These are phyloP conservation scores for Rhizopogon rudus DNA, from an alignment of 768 basidiomycete genomes.

Conservation along the genomic window DNA sequence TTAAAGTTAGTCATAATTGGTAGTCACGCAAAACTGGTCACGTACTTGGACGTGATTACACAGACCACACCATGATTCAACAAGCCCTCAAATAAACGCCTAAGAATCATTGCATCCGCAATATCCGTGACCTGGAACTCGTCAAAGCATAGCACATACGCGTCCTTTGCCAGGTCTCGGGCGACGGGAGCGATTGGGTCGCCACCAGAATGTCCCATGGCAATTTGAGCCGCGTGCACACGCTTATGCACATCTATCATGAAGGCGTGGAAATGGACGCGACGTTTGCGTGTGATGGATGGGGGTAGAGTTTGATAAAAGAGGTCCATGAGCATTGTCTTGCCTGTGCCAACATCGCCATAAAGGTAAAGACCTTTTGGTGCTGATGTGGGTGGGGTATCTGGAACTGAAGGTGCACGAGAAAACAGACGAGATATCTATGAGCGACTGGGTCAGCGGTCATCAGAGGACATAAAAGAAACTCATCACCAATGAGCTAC, in stretches of 20 bases:
- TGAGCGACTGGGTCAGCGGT: constrained; percentile 12
- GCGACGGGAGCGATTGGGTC: constrained; percentile 89
- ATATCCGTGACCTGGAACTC: constrained; percentile 99
- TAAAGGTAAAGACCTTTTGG: constrained; percentile 93
- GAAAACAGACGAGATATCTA: constrained; percentile 26
- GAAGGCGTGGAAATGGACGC: constrained; percentile 98
- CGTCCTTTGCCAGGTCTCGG: constrained; percentile 78
- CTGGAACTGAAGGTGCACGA: constrained; percentile 13
- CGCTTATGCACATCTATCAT: constrained; percentile 99
- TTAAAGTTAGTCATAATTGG: constrained; percentile 1
- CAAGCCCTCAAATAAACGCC: constrained; percentile 83
- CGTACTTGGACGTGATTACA: constrained; percentile 97
- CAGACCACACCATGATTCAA: constrained; percentile 87
- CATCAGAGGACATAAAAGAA: constrained; percentile 21
- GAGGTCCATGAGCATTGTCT: constrained; percentile 99
- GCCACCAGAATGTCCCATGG: constrained; percentile 61
- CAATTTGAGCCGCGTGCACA: constrained; percentile 73
- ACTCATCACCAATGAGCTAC: constrained; percentile 28
- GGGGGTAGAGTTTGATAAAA: constrained; percentile 82
- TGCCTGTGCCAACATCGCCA: constrained; percentile 96
- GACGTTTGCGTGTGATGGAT: constrained; percentile 63
- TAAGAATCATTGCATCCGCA: constrained; percentile 95
- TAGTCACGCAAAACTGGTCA: constrained; percentile 4
- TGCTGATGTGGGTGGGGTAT: constrained; percentile 41
- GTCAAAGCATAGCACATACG: constrained; percentile 89